Conservation (phyloP, 164 flowering plant species). For the Nymphaea thermarum region DNA sequence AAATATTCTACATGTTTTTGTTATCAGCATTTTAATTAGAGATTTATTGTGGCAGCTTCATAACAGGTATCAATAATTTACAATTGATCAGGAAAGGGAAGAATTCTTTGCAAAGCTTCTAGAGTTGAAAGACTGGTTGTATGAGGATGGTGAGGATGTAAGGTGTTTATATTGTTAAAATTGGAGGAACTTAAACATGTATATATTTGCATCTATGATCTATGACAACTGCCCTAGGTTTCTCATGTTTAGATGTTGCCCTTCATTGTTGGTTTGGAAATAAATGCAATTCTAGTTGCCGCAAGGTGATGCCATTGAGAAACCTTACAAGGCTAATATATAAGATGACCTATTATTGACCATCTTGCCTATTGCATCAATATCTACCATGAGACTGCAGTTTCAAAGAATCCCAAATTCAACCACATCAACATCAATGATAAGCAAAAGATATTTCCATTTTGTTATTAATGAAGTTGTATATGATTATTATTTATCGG, state of each 20-base stretch:
- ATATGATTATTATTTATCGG: background rate
- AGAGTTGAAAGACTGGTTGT: conserved; percentile 88
- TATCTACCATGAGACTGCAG: conserved; percentile 85
- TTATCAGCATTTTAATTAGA: too few species aligned
- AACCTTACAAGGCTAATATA: conserved; percentile 54
- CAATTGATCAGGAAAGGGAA: conserved; percentile 52
- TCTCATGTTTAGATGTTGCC: background rate
- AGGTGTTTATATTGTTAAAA: conserved; percentile 93
- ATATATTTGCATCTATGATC: background rate
- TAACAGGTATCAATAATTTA: conserved; percentile 78
- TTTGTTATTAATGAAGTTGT: background rate
- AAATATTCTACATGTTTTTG: too few species aligned
- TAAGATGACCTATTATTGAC: conserved; percentile 66
- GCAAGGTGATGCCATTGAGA: conserved; percentile 95
- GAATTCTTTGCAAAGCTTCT: conserved; percentile 55
- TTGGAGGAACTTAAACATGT: conserved; percentile 95
- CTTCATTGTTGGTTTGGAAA: background rate
- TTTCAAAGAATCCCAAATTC: conserved; percentile 70
- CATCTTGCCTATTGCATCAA: conserved; percentile 65
- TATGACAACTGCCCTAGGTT: background rate
- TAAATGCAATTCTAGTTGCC: conserved; percentile 13
- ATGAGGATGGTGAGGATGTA: conserved; percentile 98
- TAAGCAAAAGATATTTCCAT: conserved; percentile 62
- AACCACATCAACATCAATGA: conserved; percentile 85
- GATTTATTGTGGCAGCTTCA: conserved; percentile 30